Evolutionary conservation across 2,329 filamentous ascomycete genomes (phyloP), one percentile per base, ranked within the genome.

Genomic region (Penicillium olsonii): DNA sequence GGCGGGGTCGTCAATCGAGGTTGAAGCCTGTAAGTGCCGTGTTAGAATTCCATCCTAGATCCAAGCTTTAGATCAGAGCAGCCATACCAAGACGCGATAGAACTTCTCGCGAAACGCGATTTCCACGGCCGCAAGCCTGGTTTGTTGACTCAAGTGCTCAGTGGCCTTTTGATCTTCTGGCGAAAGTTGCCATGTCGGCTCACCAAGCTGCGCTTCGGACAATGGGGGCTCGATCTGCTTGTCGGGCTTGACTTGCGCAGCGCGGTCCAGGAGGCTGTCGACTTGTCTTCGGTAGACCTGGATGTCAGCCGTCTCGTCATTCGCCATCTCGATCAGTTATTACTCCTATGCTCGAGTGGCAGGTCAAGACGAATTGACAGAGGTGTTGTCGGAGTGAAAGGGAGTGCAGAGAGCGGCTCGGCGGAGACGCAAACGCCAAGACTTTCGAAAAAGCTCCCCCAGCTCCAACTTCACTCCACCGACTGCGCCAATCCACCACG

Each of bases 81-180:
- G 38, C 61, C 87, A 77, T 74, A 94, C 90, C 68, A 95, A 81
- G 53, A 90, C 77, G 54, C 82, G 78, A 70, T 90, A 90, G 72
- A 97, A 95, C 40, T 88, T 81, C 60, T 87, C 84, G 62, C 90
- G 85, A 42, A 87, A 88, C 10, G 90, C 91, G 15, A 87, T 91
- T 70, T 97, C 94, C 39, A 96, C 83, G 18, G 88, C 80, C 27
- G 86, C 84, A 66, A 84, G 84, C 29, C 74, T 72, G 20, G 70
- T 67, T 57, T 85, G 84, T 37, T 81, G 80, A 51, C 62, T 75
- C 57, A 78, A 77, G 33, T 75, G 71, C 20, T 61, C 57, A 3
- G 59, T 45, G 9, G 44, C 27, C 3, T 50, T 50, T 20, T 61
- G 45, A 37, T 67, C 54, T 9, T 60, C 52, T 15, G 54, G 54